These are phyloP conservation scores for Maudiozyma serrabonitensis DNA, from an alignment of 805 yeast species.

Conservation along the genomic window DNA sequence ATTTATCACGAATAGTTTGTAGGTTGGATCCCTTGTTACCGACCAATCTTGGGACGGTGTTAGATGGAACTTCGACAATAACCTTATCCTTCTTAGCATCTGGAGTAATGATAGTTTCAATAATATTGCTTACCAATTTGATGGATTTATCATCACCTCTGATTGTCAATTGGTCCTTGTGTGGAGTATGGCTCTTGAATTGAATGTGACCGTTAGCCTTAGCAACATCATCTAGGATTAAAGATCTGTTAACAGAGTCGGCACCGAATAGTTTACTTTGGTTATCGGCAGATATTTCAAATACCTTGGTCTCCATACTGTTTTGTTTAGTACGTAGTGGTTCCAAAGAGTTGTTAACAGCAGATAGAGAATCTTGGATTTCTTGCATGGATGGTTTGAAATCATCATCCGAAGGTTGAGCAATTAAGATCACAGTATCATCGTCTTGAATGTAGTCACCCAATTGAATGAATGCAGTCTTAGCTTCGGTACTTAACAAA, in stretches of 20 bases:
- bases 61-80: constrained; percentile 51
- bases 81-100: constrained; percentile 28
- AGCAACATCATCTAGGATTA: constrained; percentile 31
- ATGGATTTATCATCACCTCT: constrained; percentile 67
- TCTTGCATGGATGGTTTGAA: constrained; percentile 64
- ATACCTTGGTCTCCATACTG: constrained; percentile 40
- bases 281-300: constrained; percentile 43
- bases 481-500: constrained; percentile 23
- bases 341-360: constrained; percentile 46
- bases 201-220: constrained; percentile 30
- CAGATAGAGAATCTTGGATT: constrained; percentile 41
- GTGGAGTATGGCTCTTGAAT: constrained; percentile 40
- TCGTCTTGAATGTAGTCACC: constrained; percentile 39
- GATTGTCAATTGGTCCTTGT: constrained; percentile 47
- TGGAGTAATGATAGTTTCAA: constrained; percentile 22
- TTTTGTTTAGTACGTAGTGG: constrained; percentile 49
- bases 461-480: constrained; percentile 51
- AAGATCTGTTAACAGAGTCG: constrained; percentile 11
- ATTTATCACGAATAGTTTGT: constrained; percentile 58
- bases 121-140: constrained; percentile 29
- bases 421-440: constrained; percentile 46
- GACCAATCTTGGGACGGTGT: constrained; percentile 66
- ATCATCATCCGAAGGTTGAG: constrained; percentile 44
- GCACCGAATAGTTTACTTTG: constrained; percentile 37
- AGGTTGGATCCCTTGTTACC: constrained; percentile 82